Evolutionary conservation across 345 rosid genomes (phyloP), one percentile per base, ranked within the genome.

Genomic region (Toxicodendron radicans): DNA sequence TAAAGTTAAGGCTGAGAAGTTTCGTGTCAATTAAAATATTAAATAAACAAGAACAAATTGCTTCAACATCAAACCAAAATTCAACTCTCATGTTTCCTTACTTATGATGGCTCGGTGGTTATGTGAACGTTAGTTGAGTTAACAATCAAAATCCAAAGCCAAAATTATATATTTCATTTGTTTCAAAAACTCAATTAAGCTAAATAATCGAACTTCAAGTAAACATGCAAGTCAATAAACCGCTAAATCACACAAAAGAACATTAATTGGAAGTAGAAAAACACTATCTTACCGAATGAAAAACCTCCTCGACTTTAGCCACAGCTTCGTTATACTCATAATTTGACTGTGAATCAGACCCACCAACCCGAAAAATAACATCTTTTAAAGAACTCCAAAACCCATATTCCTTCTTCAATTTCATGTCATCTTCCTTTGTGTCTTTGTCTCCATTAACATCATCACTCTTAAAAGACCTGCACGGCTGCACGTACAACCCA

Each of bases 271-370:
- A 27, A 27, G 30, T 1, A 63, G 7, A 35, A 18, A 32, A 18
- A 32, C 27, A 58, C n/a, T 10, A 74, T 83, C 90, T 87, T 63
- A 92, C 92, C 74, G 82, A 79, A 43, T 89, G 84, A 78, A 86
- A 87, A 75, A 86, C 79, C 69, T 75, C 79, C 81, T 92, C 97
- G 70, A 90, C 59, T 56, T 85, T 87, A 70, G 80, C 87, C 75
- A 86, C 66, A 30, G 84, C 84, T 64, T 78, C 73, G 52, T 58
- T 68, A 52, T 78, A 72, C 43, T 89, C 91, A 65, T 87, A 89
- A 3, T 66, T 79, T 38, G 91, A 83, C 66, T 77, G 79, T 18
- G 85, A 73, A 74, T 81, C 80, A 20, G 79, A 66, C 33, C 78
- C 81, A 54, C 77, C 75, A 73, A 72, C 35, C 71, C 81, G 85